Evolutionary conservation across 768 basidiomycete species (phyloP).

Genomic region (Calocybe gangraenosa): DNA sequence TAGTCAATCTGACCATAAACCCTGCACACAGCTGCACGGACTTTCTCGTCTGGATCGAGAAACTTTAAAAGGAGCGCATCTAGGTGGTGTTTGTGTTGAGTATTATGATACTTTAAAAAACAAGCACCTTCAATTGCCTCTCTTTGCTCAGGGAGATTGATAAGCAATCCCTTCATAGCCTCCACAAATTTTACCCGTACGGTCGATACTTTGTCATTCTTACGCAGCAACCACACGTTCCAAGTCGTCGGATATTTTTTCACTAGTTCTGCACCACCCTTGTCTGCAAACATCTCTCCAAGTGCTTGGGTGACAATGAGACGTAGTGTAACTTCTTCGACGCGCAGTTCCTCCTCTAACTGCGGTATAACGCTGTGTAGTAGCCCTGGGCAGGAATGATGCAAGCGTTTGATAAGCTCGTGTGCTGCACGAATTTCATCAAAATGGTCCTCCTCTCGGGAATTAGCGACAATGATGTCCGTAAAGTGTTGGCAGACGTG

Average conservation of each 20-base stretch:
- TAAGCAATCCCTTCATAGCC: slow-evolving; percentile 54
- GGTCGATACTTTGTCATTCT: slow-evolving; percentile 65
- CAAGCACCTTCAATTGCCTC: slow-evolving; percentile 68
- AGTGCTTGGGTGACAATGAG: slow-evolving; percentile 81
- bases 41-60: slow-evolving; percentile 86
- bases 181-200: slow-evolving; percentile 84
- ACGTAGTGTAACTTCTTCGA: slow-evolving; percentile 68
- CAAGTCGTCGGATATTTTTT: slow-evolving; percentile 82
- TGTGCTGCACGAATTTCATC: slow-evolving; percentile 75
- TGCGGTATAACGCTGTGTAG: slow-evolving; percentile 90
- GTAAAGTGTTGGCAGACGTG: slow-evolving; percentile 91
- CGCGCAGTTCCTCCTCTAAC: slow-evolving; percentile 84
- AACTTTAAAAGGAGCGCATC: slow-evolving; percentile 64
- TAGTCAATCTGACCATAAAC: slow-evolving; percentile 84
- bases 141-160: slow-evolving; percentile 61
- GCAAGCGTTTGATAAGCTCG: slow-evolving; percentile 78
- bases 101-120: background rate
- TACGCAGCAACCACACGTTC: slow-evolving; percentile 77
- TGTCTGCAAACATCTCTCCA: slow-evolving; percentile 88
- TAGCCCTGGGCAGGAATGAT: slow-evolving; percentile 74
- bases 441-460: slow-evolving; percentile 53
- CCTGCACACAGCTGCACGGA: slow-evolving; percentile 81
- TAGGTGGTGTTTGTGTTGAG: slow-evolving; percentile 19
- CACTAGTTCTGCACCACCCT: slow-evolving; percentile 66
- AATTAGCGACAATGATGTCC: slow-evolving; percentile 70